These are phyloP conservation scores for Microthlaspi erraticum DNA, from an alignment of 345 rosid species.

Conservation along the genomic window DNA sequence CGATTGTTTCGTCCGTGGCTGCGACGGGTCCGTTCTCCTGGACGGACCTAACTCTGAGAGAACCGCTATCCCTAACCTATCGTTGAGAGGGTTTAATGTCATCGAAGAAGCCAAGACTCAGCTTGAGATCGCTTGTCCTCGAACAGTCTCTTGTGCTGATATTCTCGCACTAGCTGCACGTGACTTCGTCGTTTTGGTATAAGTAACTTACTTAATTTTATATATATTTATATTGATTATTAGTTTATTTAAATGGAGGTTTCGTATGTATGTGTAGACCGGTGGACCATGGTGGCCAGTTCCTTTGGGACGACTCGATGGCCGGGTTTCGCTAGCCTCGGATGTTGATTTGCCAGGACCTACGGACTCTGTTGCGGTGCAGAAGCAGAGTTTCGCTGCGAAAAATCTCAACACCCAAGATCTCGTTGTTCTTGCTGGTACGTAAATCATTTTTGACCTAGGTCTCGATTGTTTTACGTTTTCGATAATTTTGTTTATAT, in stretches of 20 bases:
- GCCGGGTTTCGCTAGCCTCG: slow-evolving; percentile 35
- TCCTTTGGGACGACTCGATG: slow-evolving; percentile 43
- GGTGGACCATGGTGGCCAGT: slow-evolving; percentile 45
- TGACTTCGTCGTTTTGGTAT: slow-evolving; percentile 57
- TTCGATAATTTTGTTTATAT: background rate
- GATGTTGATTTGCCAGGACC: slow-evolving; percentile 41
- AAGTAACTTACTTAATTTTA: background rate
- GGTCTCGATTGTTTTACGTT: background rate
- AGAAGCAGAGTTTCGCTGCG: slow-evolving; percentile 43
- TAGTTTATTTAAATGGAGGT: background rate
- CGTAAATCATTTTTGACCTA: background rate
- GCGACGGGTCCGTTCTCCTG: slow-evolving; percentile 57
- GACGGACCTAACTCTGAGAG: slow-evolving; percentile 53
- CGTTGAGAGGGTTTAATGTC: slow-evolving; percentile 55
- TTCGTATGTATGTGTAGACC: slow-evolving; percentile 7
- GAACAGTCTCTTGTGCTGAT: slow-evolving; percentile 63
- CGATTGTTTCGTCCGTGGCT: slow-evolving; percentile 61
- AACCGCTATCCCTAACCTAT: slow-evolving; percentile 54
- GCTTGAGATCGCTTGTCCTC: slow-evolving; percentile 58
- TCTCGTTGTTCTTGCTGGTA: slow-evolving; percentile 58
- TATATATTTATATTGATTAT: background rate
- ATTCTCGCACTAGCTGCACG: slow-evolving; percentile 66
- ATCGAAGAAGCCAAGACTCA: slow-evolving; percentile 57
- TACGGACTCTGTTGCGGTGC: slow-evolving; percentile 45
- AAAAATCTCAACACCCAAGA: slow-evolving; percentile 49